phyloP scores from a whole-genome alignment of 2,329 filamentous ascomycete species.

The Beauveria sp. region DNA sequence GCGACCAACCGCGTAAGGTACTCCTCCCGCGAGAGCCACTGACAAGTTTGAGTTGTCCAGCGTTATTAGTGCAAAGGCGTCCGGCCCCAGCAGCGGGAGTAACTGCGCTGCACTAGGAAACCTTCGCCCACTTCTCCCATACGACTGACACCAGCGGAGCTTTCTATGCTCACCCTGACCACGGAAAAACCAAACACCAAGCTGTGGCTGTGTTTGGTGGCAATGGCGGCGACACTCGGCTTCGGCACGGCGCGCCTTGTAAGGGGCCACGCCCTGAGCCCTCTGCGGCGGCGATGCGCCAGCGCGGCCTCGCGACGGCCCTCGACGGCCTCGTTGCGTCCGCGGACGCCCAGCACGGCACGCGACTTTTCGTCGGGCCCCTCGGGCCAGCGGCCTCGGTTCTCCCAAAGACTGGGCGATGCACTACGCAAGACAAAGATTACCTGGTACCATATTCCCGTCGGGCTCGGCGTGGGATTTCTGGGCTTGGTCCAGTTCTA shows the following conservation, averaged over 20 bases:
- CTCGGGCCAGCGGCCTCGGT: constrained; percentile 36
- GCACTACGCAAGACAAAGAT: constrained; percentile 49
- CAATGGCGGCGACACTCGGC: constrained; percentile 27
- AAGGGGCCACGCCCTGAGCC: constrained; percentile 23
- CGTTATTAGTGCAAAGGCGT: not conserved
- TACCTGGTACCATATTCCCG: constrained; percentile 85
- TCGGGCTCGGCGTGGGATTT: constrained; percentile 78
- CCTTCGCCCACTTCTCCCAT: not conserved
- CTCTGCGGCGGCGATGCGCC: constrained; percentile 23
- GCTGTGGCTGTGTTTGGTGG: constrained; percentile 14
- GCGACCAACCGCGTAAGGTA: not conserved
- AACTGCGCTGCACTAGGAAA: constrained; percentile 1
- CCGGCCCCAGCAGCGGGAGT: not conserved
- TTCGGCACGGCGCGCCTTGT: constrained; percentile 27
- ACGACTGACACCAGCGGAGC: not conserved
- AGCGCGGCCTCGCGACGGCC: constrained; percentile 19
- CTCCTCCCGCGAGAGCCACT: not conserved
- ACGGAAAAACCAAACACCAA: constrained; percentile 12
- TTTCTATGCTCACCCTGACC: constrained; percentile 9
- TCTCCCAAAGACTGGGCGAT: constrained; percentile 43
- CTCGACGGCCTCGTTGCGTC: constrained; percentile 19
- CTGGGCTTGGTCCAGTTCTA: constrained; percentile 79
- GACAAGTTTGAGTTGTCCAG: not conserved
- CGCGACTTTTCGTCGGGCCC: constrained; percentile 29
- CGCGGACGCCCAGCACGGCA: constrained; percentile 14